Percentiles rank a stretch among this genome's conserved stretches.
Evolutionary conservation across 208 protist species (phyloP).

Genomic region (Wallacemonas sp.): DNA sequence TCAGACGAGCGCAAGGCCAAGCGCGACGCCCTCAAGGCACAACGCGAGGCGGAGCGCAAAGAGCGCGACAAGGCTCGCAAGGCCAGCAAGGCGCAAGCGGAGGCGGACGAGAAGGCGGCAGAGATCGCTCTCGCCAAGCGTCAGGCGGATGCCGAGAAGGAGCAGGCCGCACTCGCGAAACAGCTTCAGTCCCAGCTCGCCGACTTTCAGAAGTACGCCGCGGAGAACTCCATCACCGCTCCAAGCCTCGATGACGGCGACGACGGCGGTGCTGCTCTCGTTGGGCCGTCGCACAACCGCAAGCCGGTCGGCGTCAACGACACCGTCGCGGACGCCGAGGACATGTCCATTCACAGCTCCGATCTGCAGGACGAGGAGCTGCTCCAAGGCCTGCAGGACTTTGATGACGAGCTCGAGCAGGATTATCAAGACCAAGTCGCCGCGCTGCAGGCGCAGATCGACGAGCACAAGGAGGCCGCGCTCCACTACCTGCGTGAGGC

Average conservation of each 20-base stretch:
- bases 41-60: slow-evolving; percentile 8
- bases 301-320: slow-evolving; percentile 18
- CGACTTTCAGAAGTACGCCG: slow-evolving; percentile 6
- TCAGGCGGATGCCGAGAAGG: slow-evolving; percentile 22
- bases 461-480: slow-evolving; percentile 22
- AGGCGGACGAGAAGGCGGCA: slow-evolving; percentile 22
- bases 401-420: slow-evolving; percentile 41
- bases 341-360: slow-evolving; percentile 41
- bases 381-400: slow-evolving; percentile 33
- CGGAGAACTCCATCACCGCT: neutral
- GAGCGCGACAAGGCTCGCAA: slow-evolving; percentile 20
- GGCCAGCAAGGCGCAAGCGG: slow-evolving; percentile 13
- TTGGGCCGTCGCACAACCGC: neutral
- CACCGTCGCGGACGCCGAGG: slow-evolving; percentile 21
- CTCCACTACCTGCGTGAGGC: slow-evolving; percentile 21
- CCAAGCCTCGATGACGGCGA: neutral
- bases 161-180: slow-evolving; percentile 8
- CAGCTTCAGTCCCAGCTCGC: slow-evolving; percentile 10
- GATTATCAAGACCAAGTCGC: slow-evolving; percentile 32
- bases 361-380: slow-evolving; percentile 40
- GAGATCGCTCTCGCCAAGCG: slow-evolving; percentile 20
- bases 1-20: slow-evolving; percentile 12
- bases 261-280: neutral
- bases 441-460: slow-evolving; percentile 20
- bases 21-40: slow-evolving; percentile 10